phyloP scores from a whole-genome alignment of 73 alveolate species.

The Paramecium sexaurelia region DNA sequence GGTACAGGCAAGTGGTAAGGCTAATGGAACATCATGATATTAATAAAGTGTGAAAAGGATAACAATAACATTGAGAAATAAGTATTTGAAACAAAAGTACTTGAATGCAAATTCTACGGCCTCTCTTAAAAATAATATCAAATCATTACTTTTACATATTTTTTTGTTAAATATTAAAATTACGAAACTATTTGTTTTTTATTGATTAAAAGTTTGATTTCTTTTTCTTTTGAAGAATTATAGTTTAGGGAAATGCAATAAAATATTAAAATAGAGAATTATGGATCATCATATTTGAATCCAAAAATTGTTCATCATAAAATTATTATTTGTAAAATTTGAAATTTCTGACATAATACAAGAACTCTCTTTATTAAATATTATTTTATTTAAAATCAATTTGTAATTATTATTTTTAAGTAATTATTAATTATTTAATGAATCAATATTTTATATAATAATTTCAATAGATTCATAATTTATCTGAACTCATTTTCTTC shows the following conservation, averaged over 20 bases:
- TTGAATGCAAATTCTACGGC: background rate
- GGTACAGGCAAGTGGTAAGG: background rate
- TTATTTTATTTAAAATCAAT: too few relatives aligned
- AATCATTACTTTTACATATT: background rate
- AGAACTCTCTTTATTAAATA: too few relatives aligned
- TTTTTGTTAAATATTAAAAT: background rate
- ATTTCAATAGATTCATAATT: background rate
- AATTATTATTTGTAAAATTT: too few relatives aligned
- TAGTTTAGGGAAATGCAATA: too few relatives aligned
- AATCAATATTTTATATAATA: background rate
- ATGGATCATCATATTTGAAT: too few relatives aligned
- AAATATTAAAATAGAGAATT: too few relatives aligned
- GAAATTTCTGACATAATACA: too few relatives aligned
- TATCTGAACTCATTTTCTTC: constrained; percentile 29
- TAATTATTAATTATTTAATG: too few relatives aligned
- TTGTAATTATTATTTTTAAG: too few relatives aligned
- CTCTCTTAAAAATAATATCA: background rate
- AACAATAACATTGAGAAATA: background rate
- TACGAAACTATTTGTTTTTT: background rate
- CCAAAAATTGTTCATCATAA: too few relatives aligned
- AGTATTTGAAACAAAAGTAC: background rate
- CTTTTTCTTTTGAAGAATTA: background rate
- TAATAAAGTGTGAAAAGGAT: background rate
- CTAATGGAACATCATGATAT: background rate
- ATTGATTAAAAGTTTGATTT: background rate